A percentile compares a stretch with the other conserved stretches of the same genome.
Evolutionary conservation across 2,329 filamentous ascomycete species (phyloP).

Genomic region (Lachnum nothofagi): DNA sequence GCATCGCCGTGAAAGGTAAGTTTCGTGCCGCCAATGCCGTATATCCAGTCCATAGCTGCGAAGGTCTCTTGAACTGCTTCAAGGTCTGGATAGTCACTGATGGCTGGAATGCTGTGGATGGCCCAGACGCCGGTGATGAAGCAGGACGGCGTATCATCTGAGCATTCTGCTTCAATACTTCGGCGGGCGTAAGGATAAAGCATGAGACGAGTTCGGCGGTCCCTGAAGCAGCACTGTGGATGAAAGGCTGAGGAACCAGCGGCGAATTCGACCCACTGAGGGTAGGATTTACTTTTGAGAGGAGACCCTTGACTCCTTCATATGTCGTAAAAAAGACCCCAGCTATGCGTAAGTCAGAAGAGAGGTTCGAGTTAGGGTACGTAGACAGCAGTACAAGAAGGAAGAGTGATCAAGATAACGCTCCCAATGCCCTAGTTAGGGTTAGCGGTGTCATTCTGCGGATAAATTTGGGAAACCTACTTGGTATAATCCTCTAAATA

Average conservation of each 20-base stretch:
- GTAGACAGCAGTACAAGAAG: conserved; percentile 54
- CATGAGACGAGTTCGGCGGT: conserved; percentile 80
- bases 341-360: conserved; percentile 43
- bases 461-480: neutral
- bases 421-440: conserved; percentile 61
- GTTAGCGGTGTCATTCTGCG: neutral
- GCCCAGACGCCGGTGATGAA: conserved; percentile 24
- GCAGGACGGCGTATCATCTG: conserved; percentile 61
- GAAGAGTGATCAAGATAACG: conserved; percentile 79
- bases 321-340: conserved; percentile 89
- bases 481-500: conserved; percentile 76
- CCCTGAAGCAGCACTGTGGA: conserved; percentile 70
- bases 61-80: conserved; percentile 51
- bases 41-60: conserved; percentile 64
- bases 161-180: conserved; percentile 90
- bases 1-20: conserved; percentile 78
- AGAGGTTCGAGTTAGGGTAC: conserved; percentile 10
- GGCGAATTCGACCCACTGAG: conserved; percentile 51
- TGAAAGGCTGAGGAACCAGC: conserved; percentile 61
- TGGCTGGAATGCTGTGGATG: conserved; percentile 44
- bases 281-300: conserved; percentile 48
- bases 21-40: conserved; percentile 77
- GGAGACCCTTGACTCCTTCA: conserved; percentile 64
- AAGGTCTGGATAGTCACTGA: conserved; percentile 51
- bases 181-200: conserved; percentile 78